Conservation (phyloP, 1,139 yeast species). For the Geotrichum armillariae region DNA sequence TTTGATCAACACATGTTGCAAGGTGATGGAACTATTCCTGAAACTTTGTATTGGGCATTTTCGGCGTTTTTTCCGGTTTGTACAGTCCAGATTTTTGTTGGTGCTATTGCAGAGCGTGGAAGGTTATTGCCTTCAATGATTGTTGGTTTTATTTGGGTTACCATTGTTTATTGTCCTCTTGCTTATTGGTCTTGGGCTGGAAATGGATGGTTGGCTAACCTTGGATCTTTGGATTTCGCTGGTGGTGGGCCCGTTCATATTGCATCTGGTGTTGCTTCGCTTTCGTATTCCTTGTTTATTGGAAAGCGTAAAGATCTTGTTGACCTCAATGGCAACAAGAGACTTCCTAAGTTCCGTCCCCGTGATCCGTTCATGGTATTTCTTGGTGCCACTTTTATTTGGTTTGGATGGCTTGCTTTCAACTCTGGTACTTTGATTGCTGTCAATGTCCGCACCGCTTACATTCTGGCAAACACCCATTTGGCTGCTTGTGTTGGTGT, state of each 20-base stretch:
- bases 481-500: slow-evolving; percentile 89
- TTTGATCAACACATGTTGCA: slow-evolving; percentile 54
- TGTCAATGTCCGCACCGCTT: slow-evolving; percentile 66
- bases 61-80: slow-evolving; percentile 91
- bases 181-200: slow-evolving; percentile 94
- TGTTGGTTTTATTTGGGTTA: slow-evolving; percentile 83
- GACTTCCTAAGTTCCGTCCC: slow-evolving; percentile 87
- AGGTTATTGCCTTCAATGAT: slow-evolving; percentile 81
- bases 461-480: slow-evolving; percentile 89
- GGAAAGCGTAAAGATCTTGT: slow-evolving; percentile 72
- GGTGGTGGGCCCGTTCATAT: slow-evolving; percentile 99
- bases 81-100: slow-evolving; percentile 86
- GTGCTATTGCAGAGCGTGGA: slow-evolving; percentile 93
- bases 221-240: slow-evolving; percentile 94
- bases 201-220: slow-evolving; percentile 85
- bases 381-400: slow-evolving; percentile 68
- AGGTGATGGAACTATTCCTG: slow-evolving; percentile 61
- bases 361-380: slow-evolving; percentile 89
- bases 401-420: slow-evolving; percentile 78
- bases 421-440: slow-evolving; percentile 69
- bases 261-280: slow-evolving; percentile 85
- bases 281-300: slow-evolving; percentile 77
- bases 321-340: slow-evolving; percentile 40
- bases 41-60: slow-evolving; percentile 77
- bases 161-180: slow-evolving; percentile 90